Percentiles rank a stretch among this genome's conserved stretches.
phyloP scores from a whole-genome alignment of 1,284 basidiomycete species.

The Coniferiporia weirii region DNA sequence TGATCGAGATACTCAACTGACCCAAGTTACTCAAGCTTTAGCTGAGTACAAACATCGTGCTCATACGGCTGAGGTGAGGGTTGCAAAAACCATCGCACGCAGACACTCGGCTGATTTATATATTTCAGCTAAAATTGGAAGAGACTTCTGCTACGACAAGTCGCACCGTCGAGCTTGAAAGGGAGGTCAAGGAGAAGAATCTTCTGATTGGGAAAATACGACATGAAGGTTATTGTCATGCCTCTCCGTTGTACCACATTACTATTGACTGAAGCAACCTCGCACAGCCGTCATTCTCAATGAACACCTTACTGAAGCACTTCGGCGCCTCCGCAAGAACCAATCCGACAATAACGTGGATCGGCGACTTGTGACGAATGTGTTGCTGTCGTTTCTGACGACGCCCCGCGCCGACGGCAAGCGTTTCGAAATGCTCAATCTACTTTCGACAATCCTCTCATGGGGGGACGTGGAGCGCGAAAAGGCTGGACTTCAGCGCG shows the following conservation, averaged over 20 bases:
- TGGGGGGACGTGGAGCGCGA: slow-evolving; percentile 92
- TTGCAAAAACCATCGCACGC: not conserved
- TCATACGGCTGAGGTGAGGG: slow-evolving; percentile 72
- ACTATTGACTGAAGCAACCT: not conserved
- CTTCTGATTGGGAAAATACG: slow-evolving; percentile 87
- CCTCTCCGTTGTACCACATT: not conserved
- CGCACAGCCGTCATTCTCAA: slow-evolving; percentile 86
- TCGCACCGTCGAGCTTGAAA: slow-evolving; percentile 68
- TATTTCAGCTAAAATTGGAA: slow-evolving; percentile 58
- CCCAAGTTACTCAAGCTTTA: slow-evolving; percentile 65
- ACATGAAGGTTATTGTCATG: slow-evolving; percentile 73
- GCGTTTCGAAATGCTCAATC: slow-evolving; percentile 92
- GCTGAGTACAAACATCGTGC: slow-evolving; percentile 86
- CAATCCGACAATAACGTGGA: slow-evolving; percentile 90
- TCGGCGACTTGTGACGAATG: slow-evolving; percentile 89
- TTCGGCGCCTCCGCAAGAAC: slow-evolving; percentile 85
- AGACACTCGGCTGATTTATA: slow-evolving; percentile 15
- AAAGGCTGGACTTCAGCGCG: slow-evolving; percentile 81
- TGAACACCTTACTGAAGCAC: slow-evolving; percentile 94
- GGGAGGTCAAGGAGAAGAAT: slow-evolving; percentile 93
- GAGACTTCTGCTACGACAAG: slow-evolving; percentile 65
- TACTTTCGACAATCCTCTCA: slow-evolving; percentile 83
- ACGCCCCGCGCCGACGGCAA: slow-evolving; percentile 91
- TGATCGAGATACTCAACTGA: slow-evolving; percentile 75
- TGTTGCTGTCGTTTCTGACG: slow-evolving; percentile 87